These are phyloP conservation scores for Pichia sp. DNA, from an alignment of 1,139 yeast genomes.

Conservation along the genomic window DNA sequence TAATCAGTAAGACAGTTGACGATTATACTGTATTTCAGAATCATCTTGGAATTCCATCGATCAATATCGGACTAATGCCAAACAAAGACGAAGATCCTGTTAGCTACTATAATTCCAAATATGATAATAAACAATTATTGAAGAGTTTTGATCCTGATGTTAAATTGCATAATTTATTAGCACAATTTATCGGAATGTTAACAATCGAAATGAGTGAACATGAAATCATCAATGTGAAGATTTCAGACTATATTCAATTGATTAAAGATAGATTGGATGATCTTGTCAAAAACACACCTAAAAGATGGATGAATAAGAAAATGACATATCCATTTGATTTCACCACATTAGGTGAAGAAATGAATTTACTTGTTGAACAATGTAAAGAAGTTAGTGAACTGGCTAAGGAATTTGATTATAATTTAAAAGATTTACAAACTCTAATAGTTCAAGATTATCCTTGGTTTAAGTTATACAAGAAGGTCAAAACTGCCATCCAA, in stretches of 20 bases:
- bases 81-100: constrained; percentile 39
- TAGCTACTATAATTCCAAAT: constrained; percentile 58
- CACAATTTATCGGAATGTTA: constrained; percentile 58
- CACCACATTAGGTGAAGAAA: constrained; percentile 9
- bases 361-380: constrained; percentile 1
- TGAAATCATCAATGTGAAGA: constrained; percentile 45
- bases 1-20: constrained; percentile 37
- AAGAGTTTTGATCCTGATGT: constrained; percentile 54
- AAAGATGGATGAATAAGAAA: constrained; percentile 30
- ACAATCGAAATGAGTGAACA: constrained; percentile 52
- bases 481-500: constrained; percentile 56
- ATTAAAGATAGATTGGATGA: constrained; percentile 28
- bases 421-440: constrained; percentile 39
- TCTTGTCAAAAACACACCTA: constrained; percentile 35
- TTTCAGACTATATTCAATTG: constrained; percentile 38
- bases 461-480: constrained; percentile 62
- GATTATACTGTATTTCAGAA: constrained; percentile 48
- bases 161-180: constrained; percentile 51
- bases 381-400: constrained; percentile 10
- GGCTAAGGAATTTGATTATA: constrained; percentile 24
- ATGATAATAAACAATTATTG: constrained; percentile 59
- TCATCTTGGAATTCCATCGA: constrained; percentile 49
- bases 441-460: constrained; percentile 62
- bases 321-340: constrained; percentile 15
- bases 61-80: constrained; percentile 40